Evolutionary conservation across 2,329 filamentous ascomycete species (phyloP), one percentile per base, ranked within the genome.

Genomic region (Hymenoscyphus fraxineus): DNA sequence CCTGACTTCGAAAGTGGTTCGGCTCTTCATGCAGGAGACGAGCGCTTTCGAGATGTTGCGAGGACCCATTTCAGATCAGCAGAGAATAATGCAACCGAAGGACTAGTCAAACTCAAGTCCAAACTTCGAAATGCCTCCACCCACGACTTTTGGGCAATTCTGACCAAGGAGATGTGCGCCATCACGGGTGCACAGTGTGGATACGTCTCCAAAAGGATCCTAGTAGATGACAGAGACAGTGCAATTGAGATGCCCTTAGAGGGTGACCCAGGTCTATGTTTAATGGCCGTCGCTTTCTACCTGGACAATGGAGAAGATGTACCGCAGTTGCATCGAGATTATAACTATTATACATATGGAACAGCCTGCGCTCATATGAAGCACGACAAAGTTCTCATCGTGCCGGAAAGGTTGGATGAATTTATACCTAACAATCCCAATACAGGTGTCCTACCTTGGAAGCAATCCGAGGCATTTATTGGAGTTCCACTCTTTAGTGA

Each of bases 331-430:
- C 78, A 85, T 69, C 82, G 82, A 66, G 83, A 89, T 70, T 84
- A 85, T 76, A 85, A 85, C 68, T 89, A 88, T 75, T 82, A 86
- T 69, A 83, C 86, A 44, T 88, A 87, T 69, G 85, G 71, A 39
- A 72, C 86, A 67, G 87, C 88, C 4, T 88, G 88, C 74, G 83
- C 83, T 41, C 83, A 88, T 73, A 90, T 91, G 88, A 85, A 84
- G 69, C 85, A 90, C 73, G 87, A 90, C 77, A 89, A 90, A 74
- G 85, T 89, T 60, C 88, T 89, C 73, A 76, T 90, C 64, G 85
- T 91, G 27, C 85, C 88, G 0, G 84, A 89, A 63, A 80, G 81
- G 54, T 75, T 91, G 57, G 80, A 79, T 61, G 82, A 85, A 5
- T 83, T 88, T 71, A 81, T 85, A 58, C 80, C 82, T 32, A 79